Evolutionary conservation across 345 rosid genomes (phyloP), one percentile per base, ranked within the genome.

Genomic region (Sisymbrium irio): DNA sequence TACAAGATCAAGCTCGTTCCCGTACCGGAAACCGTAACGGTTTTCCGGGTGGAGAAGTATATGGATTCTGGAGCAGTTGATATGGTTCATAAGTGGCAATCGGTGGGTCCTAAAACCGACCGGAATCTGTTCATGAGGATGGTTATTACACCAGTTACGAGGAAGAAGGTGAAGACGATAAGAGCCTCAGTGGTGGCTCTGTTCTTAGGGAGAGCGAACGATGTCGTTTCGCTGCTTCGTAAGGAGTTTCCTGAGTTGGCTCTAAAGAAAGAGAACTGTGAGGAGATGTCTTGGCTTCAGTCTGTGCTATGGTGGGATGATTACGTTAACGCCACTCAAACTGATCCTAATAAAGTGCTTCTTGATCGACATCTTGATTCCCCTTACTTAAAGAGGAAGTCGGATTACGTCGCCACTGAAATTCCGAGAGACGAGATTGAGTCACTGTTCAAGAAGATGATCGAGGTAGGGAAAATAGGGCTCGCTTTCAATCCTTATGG

Each of bases 401-500:
- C 97, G 0, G 94, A 92, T 63, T 89, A 86, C 33, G 89, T 89
- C 0, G 80, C 30, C 18, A 74, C 62, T 0, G 86, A 81, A 9
- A 85, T 91, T 37, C 35, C 79, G 0, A 81, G 56, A 59, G 33
- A 61, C 0, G 81, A 62, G 10, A 46, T 91, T 33, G 73, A 77
- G 28, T 62, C 76, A 36, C 15, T 91, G 5, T 89, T 86, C 85
- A 62, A 84, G 17, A 82, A 62, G 75, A 65, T 87, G 89, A 75
- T 83, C 0, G 78, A 85, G 6, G 6, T 81, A 4, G 93, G 87
- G 6, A 82, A 84, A 62, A 30, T 56, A 0, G 91, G 88, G 0
- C 18, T 89, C 3, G 86, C 83, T 19, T 81, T 86, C 27, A 87
- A 84, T 18, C 81, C 96, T 0, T 89, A 89, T 2, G 97, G 97